Evolutionary conservation across 2,329 filamentous ascomycete genomes (phyloP), one percentile per base, ranked within the genome.

Genomic region (Exophiala oligosperma): DNA sequence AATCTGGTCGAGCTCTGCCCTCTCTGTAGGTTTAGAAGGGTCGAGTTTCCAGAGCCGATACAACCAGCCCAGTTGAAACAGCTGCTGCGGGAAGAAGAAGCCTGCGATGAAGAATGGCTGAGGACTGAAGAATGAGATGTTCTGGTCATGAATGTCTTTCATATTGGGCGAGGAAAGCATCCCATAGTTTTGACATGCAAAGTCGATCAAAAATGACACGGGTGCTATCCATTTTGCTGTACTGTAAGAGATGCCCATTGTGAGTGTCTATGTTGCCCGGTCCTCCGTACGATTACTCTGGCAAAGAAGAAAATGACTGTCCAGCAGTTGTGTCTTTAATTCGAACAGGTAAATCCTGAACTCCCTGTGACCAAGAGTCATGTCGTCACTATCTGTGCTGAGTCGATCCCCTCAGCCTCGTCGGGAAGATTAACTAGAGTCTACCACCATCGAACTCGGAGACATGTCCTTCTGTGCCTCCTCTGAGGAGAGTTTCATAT

Each of bases 61-160:
- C 4, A 85, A 70, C 82, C 82, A 86, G 2, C 73, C 77, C 2
- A 84, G 66, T 68, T 85, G 82, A 67, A 84, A 79, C 3, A 85
- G 66, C 67, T 85, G 82, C 67, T 86, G 82, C 0, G 81, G 81
- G 68, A 83, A 83, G 74, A 86, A 86, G 73, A 86, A 85, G 14
- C 72, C 80, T 0, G 73, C 83, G 60, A 86, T 84, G 70, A 84
- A 83, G 66, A 76, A 82, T 1, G 83, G 82, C 57, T 84, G 79
- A 0, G 83, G 83, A 1, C 76, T 80, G 73, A 81, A 85, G 67
- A 84, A 85, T 1, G 81, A 83, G 4, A 84, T 71, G 66, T 86
- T 84, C 32, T 71, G 71, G 64, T 85, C 78, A 67, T 85, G 82
- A 32, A 85, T 74, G 50, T 84, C 79, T 63, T 84, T 79, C 83